phyloP scores from a whole-genome alignment of 768 basidiomycete species.

The Boletellus emodensis region DNA sequence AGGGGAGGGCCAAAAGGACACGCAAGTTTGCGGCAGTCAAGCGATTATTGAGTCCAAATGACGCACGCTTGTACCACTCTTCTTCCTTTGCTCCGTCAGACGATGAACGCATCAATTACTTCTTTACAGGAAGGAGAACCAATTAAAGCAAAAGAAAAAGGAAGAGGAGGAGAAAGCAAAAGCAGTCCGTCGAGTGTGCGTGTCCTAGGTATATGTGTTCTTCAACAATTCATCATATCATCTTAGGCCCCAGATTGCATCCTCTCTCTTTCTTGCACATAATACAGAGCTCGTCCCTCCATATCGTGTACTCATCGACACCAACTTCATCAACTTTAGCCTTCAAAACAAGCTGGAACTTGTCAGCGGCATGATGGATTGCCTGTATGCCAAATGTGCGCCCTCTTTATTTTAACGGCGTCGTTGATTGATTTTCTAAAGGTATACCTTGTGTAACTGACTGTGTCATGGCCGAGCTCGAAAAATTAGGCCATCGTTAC shows the following conservation, averaged over 20 bases:
- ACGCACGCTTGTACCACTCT: conserved; percentile 76
- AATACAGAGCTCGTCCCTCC: conserved; percentile 95
- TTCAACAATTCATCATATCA: background rate
- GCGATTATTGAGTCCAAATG: conserved; percentile 89
- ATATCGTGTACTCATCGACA: conserved; percentile 96
- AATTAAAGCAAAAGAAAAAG: conserved; percentile 84
- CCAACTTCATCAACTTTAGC: conserved; percentile 99
- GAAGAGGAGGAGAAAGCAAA: conserved; percentile 78
- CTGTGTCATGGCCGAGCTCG: conserved; percentile 97
- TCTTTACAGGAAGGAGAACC: conserved; percentile 79
- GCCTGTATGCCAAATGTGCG: conserved; percentile 94
- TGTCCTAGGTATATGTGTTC: conserved; percentile 11
- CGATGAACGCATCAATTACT: background rate
- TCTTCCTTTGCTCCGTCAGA: background rate
- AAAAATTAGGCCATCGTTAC: conserved; percentile 95
- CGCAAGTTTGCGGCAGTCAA: conserved; percentile 94
- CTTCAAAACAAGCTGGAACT: conserved; percentile 97
- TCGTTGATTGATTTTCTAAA: conserved; percentile 28
- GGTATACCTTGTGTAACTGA: conserved; percentile 99
- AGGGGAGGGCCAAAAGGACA: conserved; percentile 92
- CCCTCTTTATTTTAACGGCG: conserved; percentile 1
- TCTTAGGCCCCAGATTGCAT: conserved; percentile 75
- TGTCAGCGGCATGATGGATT: conserved; percentile 99
- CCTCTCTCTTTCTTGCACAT: conserved; percentile 90
- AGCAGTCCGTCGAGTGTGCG: conserved; percentile 75